These are phyloP conservation scores for Claviceps fusiformis DNA, from an alignment of 2,329 filamentous ascomycete species.

Conservation along the genomic window DNA sequence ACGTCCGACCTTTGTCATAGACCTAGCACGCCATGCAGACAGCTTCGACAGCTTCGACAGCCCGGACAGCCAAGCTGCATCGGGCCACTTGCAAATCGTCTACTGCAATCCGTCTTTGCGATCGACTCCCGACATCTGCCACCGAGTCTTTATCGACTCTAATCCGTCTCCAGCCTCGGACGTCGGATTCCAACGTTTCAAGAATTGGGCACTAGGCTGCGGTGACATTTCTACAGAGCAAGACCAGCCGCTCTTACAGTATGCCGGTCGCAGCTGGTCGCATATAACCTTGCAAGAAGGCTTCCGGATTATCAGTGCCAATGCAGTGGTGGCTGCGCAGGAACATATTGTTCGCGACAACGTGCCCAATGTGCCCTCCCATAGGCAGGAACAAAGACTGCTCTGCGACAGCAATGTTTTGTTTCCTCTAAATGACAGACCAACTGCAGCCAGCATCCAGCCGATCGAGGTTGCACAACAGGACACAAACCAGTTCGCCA, in stretches of 20 bases:
- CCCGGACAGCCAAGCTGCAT: slow-evolving; percentile 2
- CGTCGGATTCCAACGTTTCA: slow-evolving; percentile 2
- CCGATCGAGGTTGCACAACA: slow-evolving; percentile 8
- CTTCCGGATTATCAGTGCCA: slow-evolving; percentile 4
- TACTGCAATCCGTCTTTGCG: slow-evolving; percentile 22
- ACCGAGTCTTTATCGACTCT: background rate
- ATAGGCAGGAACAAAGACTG: background rate
- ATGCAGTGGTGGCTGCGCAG: slow-evolving; percentile 12
- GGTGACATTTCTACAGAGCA: background rate
- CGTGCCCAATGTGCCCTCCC: background rate
- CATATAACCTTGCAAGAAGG: slow-evolving; percentile 1
- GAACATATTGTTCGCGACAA: slow-evolving; percentile 3
- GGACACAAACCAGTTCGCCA: slow-evolving; percentile 15
- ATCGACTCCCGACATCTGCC: background rate
- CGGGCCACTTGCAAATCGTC: slow-evolving; percentile 11
- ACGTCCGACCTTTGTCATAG: slow-evolving; percentile 27
- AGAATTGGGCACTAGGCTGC: background rate
- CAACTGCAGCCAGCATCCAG: background rate
- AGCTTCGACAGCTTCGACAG: slow-evolving; percentile 1
- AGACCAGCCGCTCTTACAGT: slow-evolving; percentile 3
- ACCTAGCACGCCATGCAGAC: slow-evolving; percentile 7
- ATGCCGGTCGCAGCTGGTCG: slow-evolving; percentile 5
- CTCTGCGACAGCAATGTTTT: background rate
- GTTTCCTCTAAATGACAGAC: background rate
- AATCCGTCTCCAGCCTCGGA: background rate